These are phyloP conservation scores for Boletus sp. DNA, from an alignment of 1,284 basidiomycete species.

Conservation along the genomic window DNA sequence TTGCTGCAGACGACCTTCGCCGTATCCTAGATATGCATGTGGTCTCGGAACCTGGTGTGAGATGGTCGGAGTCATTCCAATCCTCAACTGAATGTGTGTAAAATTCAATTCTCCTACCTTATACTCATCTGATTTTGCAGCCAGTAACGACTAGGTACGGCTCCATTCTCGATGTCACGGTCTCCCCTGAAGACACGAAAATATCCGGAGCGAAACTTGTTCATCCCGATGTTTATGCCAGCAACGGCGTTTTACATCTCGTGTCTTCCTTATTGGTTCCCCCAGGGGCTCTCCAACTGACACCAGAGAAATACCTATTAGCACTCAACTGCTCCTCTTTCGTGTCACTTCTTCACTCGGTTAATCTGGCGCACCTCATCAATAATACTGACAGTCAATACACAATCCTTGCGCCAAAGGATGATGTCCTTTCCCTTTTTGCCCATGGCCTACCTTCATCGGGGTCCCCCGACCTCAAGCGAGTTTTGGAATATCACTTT, in stretches of 20 bases:
- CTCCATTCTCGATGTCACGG: conserved; percentile 59
- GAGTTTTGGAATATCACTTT: conserved; percentile 81
- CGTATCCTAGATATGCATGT: conserved; percentile 80
- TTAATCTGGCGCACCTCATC: conserved; percentile 74
- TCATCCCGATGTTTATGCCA: conserved; percentile 81
- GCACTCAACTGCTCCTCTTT: conserved; percentile 90
- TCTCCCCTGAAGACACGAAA: conserved; percentile 51
- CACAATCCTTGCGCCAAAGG: conserved; percentile 87
- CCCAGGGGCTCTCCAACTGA: conserved; percentile 72
- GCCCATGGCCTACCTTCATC: conserved; percentile 57
- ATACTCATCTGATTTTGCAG: conserved; percentile 16
- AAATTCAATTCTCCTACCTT: conserved; percentile 1
- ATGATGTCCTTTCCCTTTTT: conserved; percentile 75
- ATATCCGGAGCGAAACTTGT: conserved; percentile 68
- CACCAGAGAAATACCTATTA: conserved; percentile 91
- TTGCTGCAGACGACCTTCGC: conserved; percentile 74
- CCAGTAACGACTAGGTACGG: conserved; percentile 73
- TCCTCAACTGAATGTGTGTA: conserved; percentile 54
- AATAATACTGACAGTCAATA: conserved; percentile 71
- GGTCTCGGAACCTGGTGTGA: conserved; percentile 54
- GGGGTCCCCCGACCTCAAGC: conserved; percentile 67
- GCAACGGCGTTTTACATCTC: conserved; percentile 94
- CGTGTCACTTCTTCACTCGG: conserved; percentile 83
- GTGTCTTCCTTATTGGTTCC: conserved; percentile 84
- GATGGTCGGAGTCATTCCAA: conserved; percentile 65